Evolutionary conservation across 257 asterid species (phyloP), one percentile per base, ranked within the genome.

Genomic region (Hygrophila difformis): DNA sequence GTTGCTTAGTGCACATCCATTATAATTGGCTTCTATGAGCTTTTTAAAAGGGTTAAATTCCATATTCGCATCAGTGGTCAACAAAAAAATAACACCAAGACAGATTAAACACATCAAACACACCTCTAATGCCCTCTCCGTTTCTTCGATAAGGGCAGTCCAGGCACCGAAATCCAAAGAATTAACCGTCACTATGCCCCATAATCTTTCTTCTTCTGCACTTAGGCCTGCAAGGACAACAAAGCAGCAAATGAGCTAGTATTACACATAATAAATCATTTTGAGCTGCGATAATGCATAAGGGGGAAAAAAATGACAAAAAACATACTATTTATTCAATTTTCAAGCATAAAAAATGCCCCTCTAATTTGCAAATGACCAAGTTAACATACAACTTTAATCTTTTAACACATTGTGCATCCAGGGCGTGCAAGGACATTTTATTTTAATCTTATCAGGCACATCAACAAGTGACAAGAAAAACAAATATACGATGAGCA

Each of bases 141-240:
- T 82, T 71, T 91, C 99, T 19, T 91, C 99, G 14, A 91, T 73
- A 46, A 91, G 73, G 28, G 94, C 79, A 58, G 91, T 91, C 99
- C 99, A 91, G 18, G 94, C 93, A 74, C 60, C 78, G 34, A 91
- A 91, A 39, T 91, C 99, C 63, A 75, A 60, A 20, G 94, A 78
- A 72, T 91, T 91, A 29, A 93, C 72, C 13, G 83, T 79, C 39
- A 91, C 93, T 45, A 83, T 78, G 79, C 83, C 86, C 99, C 99
- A 91, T 40, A 83, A 40, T 62, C 95, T 80, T 65, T 86, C 97
- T 73, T 91, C 97, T 69, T 91, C 99, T 8, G 77, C 76, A 57
- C 84, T 77, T 48, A 86, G 70, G 26, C 71, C 99, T 86, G 81
- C 37, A 22, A 69, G 6, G 12, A 9, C 14, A 53, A n/a, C n/a